Base-by-base conservation (phyloP, 2,329 filamentous ascomycete genomes). In the Ploettnerulaceae sp. region DNA sequence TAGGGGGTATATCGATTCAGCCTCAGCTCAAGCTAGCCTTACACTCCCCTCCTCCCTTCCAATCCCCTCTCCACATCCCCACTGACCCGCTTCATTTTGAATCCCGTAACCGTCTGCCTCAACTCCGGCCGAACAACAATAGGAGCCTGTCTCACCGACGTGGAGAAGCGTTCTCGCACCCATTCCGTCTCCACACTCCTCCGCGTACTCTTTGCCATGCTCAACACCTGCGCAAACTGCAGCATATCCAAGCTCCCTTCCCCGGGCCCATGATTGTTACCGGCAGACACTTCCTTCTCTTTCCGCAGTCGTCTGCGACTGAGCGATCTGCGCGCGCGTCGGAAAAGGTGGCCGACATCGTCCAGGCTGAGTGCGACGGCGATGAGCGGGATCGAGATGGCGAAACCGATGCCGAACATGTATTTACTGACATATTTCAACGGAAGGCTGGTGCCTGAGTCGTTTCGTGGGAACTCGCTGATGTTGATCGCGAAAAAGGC, bases 401-500 rank as follows among this genome's bases (percentile, higher is more conserved):
- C 47, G 14, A 60, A 53, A 2, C 58, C 58, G 43, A 60, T 58
- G 6, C 58, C 58, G 25, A 60, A 60, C 46, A 58, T 55, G 31
- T 55, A 60, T 45, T 60, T 60, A n/a, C 38, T 38, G 7, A 60
- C 58, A 29, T 56, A 60, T 21, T 32, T 32, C 2, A 60, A 22
- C 2, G 57, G 53, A 6, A 59, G 33, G 39, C 49, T 51, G 5
- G 47, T 15, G 7, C 43, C 39, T 9, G 37, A 38, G 14, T 51
- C 51, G 1, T 18, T 26, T 1, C 34, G 33, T 7, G 52, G 52
- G 15, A 60, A 60, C 25, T 59, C 58, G 2, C 18, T 15, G 22
- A 60, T 52, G n/a, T 57, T 58, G 34, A 60, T 59, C 2, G 58
- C 49, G 24, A 60, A 59, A 24, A 60, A 56, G 2, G 55, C 50